Conservation (phyloP, 2,329 filamentous ascomycete genomes). For the Alternaria sp. region DNA sequence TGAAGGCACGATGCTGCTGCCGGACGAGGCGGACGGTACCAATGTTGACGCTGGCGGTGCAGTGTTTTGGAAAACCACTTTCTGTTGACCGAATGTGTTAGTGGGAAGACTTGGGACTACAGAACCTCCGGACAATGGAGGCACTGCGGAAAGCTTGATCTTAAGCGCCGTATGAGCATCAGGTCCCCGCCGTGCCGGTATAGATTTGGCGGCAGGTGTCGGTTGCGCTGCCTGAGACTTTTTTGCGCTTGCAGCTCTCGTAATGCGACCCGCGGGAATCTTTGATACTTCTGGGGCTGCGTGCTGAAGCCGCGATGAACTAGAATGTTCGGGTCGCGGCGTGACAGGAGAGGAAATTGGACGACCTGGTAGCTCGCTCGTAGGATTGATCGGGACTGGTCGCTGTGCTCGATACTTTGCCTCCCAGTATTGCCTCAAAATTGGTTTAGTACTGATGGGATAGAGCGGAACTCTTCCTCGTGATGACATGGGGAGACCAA, state of each 20-base stretch:
- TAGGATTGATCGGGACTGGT: not conserved
- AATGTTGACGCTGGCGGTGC: not conserved
- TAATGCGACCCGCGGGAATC: not conserved
- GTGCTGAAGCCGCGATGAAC: not conserved
- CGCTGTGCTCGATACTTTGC: not conserved
- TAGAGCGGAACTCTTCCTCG: constrained; percentile 27
- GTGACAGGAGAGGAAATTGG: not conserved
- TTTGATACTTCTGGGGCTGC: not conserved
- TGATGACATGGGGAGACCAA: constrained; percentile 23
- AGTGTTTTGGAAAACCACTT: not conserved
- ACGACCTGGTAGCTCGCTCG: not conserved
- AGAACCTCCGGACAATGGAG: not conserved
- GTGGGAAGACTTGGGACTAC: not conserved
- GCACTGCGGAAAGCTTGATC: no score
- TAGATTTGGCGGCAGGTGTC: not conserved
- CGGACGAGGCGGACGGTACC: not conserved
- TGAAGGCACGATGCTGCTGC: not conserved
- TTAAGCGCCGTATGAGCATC: no score
- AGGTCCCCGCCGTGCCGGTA: not conserved
- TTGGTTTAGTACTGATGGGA: constrained; percentile 13
- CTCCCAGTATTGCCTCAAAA: constrained; percentile 19
- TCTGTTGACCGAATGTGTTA: not conserved
- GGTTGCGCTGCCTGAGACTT: not conserved
- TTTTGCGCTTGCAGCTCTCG: not conserved
- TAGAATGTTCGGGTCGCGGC: not conserved